phyloP scores from a whole-genome alignment of 202 grass and related monocot genomes.

The Panicum virgatum region DNA sequence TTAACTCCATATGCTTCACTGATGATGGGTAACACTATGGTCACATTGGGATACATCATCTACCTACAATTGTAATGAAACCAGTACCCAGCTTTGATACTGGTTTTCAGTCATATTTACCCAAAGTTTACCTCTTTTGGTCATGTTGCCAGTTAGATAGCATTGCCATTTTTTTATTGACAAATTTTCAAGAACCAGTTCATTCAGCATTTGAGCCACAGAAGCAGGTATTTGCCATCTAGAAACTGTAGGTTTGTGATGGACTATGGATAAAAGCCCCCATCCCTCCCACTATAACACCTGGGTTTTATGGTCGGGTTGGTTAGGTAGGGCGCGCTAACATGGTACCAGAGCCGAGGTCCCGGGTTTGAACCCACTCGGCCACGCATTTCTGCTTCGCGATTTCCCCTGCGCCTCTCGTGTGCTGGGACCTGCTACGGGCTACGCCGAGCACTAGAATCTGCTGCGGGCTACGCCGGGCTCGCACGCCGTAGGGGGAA shows the following conservation, averaged over 20 bases:
- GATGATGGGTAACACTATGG: background rate
- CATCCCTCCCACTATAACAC: too few relatives aligned
- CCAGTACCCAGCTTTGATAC: background rate
- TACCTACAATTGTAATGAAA: background rate
- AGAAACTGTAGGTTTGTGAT: background rate
- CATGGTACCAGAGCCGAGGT: too few relatives aligned
- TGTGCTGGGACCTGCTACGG: too few relatives aligned
- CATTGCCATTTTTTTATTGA: background rate
- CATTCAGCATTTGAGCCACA: background rate
- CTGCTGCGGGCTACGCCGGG: too few relatives aligned
- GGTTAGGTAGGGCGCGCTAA: too few relatives aligned
- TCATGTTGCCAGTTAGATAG: background rate
- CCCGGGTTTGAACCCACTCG: too few relatives aligned
- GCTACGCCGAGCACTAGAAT: too few relatives aligned
- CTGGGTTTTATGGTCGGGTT: too few relatives aligned
- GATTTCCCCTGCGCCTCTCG: too few relatives aligned
- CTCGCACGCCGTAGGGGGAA: too few relatives aligned
- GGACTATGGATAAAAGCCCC: too few relatives aligned
- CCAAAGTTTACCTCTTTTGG: background rate
- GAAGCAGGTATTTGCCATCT: background rate
- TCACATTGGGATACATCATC: background rate
- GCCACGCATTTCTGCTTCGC: too few relatives aligned
- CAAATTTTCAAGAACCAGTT: background rate
- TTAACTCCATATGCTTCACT: background rate
- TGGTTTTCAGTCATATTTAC: background rate